Conservation (phyloP, 169 alveolate species). For the Cryptosporidium xiaoi region DNA sequence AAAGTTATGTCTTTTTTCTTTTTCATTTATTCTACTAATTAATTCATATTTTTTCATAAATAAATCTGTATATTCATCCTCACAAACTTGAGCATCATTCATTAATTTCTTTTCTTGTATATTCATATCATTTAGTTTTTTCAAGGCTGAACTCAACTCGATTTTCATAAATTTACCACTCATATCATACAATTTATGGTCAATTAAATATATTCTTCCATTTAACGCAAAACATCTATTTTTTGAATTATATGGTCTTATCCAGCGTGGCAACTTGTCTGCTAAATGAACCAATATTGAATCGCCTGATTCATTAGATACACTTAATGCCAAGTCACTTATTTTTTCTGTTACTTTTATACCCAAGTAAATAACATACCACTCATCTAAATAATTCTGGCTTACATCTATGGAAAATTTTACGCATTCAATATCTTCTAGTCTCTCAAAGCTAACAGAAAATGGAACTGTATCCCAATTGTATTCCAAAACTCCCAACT, state of each 20-base stretch:
- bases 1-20: slow-evolving; percentile 53
- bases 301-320: slow-evolving; percentile 13
- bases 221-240: slow-evolving; percentile 46
- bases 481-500: slow-evolving; percentile 39
- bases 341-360: slow-evolving; percentile 19
- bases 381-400: slow-evolving; percentile 44
- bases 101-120: not conserved
- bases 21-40: slow-evolving; percentile 16
- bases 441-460: not conserved
- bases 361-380: slow-evolving; percentile 40
- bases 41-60: slow-evolving; percentile 49
- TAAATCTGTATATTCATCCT: slow-evolving; percentile 14
- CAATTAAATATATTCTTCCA: slow-evolving; percentile 30
- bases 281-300: slow-evolving; percentile 46
- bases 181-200: no score
- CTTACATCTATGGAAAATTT: slow-evolving; percentile 11
- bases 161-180: not conserved
- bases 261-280: slow-evolving; percentile 38
- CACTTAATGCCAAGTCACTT: not conserved
- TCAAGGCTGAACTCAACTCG: not conserved
- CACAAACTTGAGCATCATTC: not conserved
- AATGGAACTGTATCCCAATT: slow-evolving; percentile 74
- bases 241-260: slow-evolving; percentile 36
- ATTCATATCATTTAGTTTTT: not conserved
- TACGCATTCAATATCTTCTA: slow-evolving; percentile 19